Conservation (phyloP, 306 rosid species). For the Castanopsis chinensis region DNA sequence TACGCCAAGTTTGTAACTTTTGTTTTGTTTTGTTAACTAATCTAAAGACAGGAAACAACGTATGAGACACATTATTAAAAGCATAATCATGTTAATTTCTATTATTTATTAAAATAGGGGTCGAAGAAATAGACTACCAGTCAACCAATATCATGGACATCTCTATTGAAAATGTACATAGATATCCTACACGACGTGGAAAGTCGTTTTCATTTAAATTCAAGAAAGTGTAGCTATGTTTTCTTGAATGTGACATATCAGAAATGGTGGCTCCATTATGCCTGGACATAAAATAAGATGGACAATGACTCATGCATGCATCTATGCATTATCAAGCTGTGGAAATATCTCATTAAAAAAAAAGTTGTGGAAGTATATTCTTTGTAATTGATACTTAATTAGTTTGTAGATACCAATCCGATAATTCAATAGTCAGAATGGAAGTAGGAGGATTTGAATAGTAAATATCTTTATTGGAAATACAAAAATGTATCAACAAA, state of each 20-base stretch:
- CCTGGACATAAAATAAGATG: constrained; percentile 20
- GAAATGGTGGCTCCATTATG: constrained; percentile 21
- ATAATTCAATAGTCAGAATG: neutral
- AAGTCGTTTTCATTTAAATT: constrained; percentile 13
- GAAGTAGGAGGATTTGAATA: too few relatives aligned
- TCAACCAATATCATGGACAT: neutral
- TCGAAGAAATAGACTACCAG: too few relatives aligned
- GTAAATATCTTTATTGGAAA: too few relatives aligned
- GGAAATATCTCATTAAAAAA: too few relatives aligned
- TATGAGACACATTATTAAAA: too few relatives aligned
- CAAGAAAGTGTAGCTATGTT: neutral
- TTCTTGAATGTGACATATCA: constrained; percentile 31
- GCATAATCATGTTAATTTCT: too few relatives aligned
- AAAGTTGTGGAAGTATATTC: neutral
- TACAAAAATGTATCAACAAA: too few relatives aligned
- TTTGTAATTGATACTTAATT: neutral
- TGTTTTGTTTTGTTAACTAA: too few relatives aligned
- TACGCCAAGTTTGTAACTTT: too few relatives aligned
- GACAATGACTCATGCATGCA: constrained; percentile 21
- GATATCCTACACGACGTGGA: neutral
- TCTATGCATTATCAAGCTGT: neutral
- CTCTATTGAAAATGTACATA: neutral
- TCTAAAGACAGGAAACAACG: too few relatives aligned
- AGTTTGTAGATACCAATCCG: neutral
- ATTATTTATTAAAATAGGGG: too few relatives aligned